Evolutionary conservation across 2,329 filamentous ascomycete species (phyloP), one percentile per base, ranked within the genome.

Genomic region (Clonostachys byssicola): DNA sequence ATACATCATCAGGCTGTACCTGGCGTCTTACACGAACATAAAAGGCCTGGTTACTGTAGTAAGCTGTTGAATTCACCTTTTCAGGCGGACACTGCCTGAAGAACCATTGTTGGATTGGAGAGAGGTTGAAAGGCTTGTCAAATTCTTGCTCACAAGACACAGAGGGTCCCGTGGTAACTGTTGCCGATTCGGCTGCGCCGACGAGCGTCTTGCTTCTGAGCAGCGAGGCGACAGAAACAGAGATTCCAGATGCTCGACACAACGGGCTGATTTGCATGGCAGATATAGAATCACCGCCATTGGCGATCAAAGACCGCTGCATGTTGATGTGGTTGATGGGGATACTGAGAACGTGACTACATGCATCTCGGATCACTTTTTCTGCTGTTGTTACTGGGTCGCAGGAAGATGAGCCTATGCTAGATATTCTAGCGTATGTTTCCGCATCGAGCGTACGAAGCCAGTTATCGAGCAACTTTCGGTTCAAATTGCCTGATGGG

Each of bases 231-330:
- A 70, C 63, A 0, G 61, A 59, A 6, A 67, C 45, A 18, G 48
- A 43, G 2, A 69, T 47, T 1, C 56, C 58, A 4, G 57, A 56
- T 9, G 59, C 56, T 12, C 63, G 60, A 34, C 63, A 65, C 5
- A 58, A 57, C n/a, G 76, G 70, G 3, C 65, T 61, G 14, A 72
- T 57, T 9, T 65, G 60, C 58, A 75, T 74, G 3, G 71, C 70
- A 3, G 56, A 56, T 23, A 74, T 72, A 10, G 71, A 74, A 41
- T 74, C 71, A 5, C 72, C 72, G 4, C 72, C 71, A 1, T 72
- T 54, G 5, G 54, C 52, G 14, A 71, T 60, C 44, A 74, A 73
- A 42, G 62, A 61, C 23, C 23, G 23, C 23, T 30, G 23, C 23
- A 30, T 30, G 23, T 30, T 30, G 23, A 30, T 30, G 9, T 30